Evolutionary conservation across 176 grass and related monocot genomes (phyloP).

Genomic region (Triticum timopheevii): DNA sequence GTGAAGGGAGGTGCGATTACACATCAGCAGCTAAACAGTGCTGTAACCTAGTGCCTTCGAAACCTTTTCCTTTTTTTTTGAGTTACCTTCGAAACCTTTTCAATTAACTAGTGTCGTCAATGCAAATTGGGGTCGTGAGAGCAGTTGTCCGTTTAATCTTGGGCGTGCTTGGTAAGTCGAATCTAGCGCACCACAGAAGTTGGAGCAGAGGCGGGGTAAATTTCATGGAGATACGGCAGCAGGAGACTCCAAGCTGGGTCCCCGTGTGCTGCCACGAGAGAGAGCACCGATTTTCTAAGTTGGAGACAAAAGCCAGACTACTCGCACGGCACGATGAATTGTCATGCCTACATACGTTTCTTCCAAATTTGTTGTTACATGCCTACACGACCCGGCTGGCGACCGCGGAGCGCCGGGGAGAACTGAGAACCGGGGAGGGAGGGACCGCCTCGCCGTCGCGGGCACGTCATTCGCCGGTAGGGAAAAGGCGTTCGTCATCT

Average conservation of each 20-base stretch:
- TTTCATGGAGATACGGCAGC: background rate
- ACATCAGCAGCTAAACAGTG: background rate
- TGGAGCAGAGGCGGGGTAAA: background rate
- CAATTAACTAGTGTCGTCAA: too few relatives aligned
- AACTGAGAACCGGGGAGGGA: background rate
- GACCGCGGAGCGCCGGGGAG: background rate
- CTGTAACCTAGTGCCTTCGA: too few relatives aligned
- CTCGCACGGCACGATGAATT: background rate
- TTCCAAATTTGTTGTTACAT: background rate
- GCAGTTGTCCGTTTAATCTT: background rate
- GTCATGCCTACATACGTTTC: background rate
- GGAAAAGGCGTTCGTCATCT: background rate
- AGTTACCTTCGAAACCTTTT: too few relatives aligned
- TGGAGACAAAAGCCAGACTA: background rate
- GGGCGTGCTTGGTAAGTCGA: background rate
- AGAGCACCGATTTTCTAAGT: background rate
- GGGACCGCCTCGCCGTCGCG: background rate
- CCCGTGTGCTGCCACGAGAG: background rate
- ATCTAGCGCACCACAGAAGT: conserved; percentile 6
- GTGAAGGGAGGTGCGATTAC: conserved; percentile 25
- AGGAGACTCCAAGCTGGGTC: background rate
- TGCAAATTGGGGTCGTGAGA: background rate
- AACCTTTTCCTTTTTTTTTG: too few relatives aligned
- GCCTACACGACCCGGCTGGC: background rate
- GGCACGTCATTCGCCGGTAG: background rate